Evolutionary conservation across 768 basidiomycete species (phyloP).

Genomic region (Wakefieldia striispora): DNA sequence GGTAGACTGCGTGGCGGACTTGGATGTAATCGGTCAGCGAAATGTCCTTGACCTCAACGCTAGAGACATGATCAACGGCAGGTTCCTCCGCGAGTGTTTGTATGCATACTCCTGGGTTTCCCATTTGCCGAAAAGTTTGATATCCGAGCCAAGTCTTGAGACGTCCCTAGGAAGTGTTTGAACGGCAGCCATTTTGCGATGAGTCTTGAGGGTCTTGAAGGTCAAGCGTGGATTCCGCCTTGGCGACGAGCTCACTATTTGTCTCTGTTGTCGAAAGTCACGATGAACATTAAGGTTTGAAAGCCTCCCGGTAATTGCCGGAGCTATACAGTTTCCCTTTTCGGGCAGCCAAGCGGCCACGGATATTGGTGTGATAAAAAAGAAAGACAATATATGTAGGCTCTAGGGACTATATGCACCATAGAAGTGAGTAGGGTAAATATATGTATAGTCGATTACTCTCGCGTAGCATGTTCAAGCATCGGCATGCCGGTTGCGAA

Average conservation of each 20-base stretch:
- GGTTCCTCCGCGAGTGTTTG: background rate
- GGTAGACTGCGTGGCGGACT: constrained; percentile 94
- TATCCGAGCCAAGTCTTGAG: constrained; percentile 76
- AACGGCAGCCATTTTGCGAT: constrained; percentile 56
- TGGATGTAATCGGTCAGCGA: constrained; percentile 99
- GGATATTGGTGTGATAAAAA: no score
- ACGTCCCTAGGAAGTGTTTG: constrained; percentile 81
- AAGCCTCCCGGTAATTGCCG: constrained; percentile 19
- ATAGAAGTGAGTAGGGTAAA: background rate
- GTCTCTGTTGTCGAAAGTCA: constrained; percentile 13
- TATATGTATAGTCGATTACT: background rate
- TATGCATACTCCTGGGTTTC: constrained; percentile 87
- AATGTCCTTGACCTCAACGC: constrained; percentile 99
- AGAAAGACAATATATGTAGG: constrained; percentile 5
- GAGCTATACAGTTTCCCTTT: constrained; percentile 29
- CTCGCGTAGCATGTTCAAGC: background rate
- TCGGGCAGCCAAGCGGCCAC: no score
- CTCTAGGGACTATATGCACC: constrained; percentile 9
- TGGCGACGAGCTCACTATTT: constrained; percentile 26
- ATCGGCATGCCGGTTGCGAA: constrained; percentile 25
- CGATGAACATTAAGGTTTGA: constrained; percentile 25
- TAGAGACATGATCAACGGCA: constrained; percentile 33
- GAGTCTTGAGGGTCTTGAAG: constrained; percentile 32
- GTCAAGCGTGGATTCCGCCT: constrained; percentile 13
- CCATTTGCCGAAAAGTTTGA: constrained; percentile 99